Evolutionary conservation across 257 asterid species (phyloP), one percentile per base, ranked within the genome.

Genomic region (Capsicum baccatum): DNA sequence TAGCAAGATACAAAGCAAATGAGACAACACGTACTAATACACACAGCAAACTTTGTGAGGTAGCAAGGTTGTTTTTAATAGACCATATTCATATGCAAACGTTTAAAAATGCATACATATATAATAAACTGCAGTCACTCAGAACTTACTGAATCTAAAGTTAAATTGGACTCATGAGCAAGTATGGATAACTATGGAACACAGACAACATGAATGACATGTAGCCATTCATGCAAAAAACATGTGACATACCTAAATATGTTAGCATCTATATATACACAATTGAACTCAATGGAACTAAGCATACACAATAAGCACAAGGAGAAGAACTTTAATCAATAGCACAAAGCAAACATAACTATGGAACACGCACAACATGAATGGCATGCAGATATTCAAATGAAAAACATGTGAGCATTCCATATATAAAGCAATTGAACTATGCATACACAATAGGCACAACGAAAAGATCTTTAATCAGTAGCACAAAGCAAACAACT

Each of bases 391-490:
- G 48, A 58, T 12, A 52, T 11, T 12, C n/a, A 6, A 19, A 15
- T 6, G 8, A 63, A 33, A 12, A 66, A 44, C 14, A 66, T 33
- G 48, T 66, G 73, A 39, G 44, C 44, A 39, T 39, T 39, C 3
- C 5, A 39, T 39, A 39, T 39, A 39, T 39, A 39, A 39, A 39
- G 3, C 44, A 39, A 39, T 39, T 39, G 44, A 39, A 14, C 82
- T 78, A 33, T 78, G 82, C 64, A 54, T 78, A 78, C 64, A 54
- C 48, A 33, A 54, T 8, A 54, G 33, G 56, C 55, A 35, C 48
- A 79, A 39, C 0, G 44, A 39, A 63, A 58, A 79, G 14, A 64
- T 16, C 15, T 50, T n/a, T 47, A 33, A 14, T 9, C 39, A 59
- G 19, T 17, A 71, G 0, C 35, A 80, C 64, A 80, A 59, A 42